Evolutionary conservation across 2,329 filamentous ascomycete species (phyloP).

Genomic region (Colletotrichum abscissum): DNA sequence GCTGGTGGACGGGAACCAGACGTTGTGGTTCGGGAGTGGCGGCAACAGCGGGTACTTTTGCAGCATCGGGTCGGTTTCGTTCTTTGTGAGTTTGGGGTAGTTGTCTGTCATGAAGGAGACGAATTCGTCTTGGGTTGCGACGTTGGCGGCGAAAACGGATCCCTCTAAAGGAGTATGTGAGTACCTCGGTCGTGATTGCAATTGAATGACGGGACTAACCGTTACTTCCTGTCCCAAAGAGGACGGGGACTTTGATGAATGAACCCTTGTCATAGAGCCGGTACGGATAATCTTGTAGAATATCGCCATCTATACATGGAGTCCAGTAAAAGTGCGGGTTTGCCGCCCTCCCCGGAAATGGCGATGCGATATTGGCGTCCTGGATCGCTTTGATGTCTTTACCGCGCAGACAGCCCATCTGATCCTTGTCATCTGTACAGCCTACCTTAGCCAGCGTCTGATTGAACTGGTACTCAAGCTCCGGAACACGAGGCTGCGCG

Average conservation of each 20-base stretch:
- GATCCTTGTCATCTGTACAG: slow-evolving; percentile 46
- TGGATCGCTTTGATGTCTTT: slow-evolving; percentile 51
- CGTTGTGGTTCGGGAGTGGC: slow-evolving; percentile 49
- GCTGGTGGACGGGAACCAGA: slow-evolving; percentile 57
- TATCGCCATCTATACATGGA: slow-evolving; percentile 60
- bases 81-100: slow-evolving; percentile 54
- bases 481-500: slow-evolving; percentile 54
- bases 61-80: slow-evolving; percentile 49
- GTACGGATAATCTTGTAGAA: slow-evolving; percentile 56
- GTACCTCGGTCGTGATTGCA: background rate
- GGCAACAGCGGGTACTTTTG: slow-evolving; percentile 51
- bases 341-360: slow-evolving; percentile 51
- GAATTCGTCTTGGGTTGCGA: slow-evolving; percentile 47
- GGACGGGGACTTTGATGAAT: slow-evolving; percentile 56
- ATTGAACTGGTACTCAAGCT: slow-evolving; percentile 62
- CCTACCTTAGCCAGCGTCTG: slow-evolving; percentile 47
- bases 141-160: slow-evolving; percentile 55
- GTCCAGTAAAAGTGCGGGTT: slow-evolving; percentile 61
- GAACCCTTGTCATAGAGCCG: slow-evolving; percentile 50
- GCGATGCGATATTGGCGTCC: slow-evolving; percentile 50
- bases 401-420: slow-evolving; percentile 56
- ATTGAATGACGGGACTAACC: slow-evolving; percentile 43
- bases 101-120: slow-evolving; percentile 57
- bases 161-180: slow-evolving; percentile 51
- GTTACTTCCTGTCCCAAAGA: slow-evolving; percentile 57